Percentiles rank a stretch among this genome's conserved stretches.
Evolutionary conservation across 148 eudicot species (phyloP).

Genomic region (Drosera capensis): DNA sequence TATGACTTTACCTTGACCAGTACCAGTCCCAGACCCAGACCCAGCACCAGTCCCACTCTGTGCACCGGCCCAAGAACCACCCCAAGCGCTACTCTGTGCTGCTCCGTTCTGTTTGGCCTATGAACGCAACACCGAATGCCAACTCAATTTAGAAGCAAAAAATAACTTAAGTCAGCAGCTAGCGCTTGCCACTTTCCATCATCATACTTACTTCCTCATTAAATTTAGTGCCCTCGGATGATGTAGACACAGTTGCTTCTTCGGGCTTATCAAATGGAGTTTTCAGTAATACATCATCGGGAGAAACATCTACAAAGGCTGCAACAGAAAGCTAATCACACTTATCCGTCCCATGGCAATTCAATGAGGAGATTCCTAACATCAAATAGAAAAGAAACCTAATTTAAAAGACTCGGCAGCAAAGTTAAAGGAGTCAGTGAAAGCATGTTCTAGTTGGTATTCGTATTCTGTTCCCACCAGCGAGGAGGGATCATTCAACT

Average conservation of each 20-base stretch:
- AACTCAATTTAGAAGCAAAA: background rate
- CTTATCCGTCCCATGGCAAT: too few species aligned
- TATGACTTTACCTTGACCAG: conserved; percentile 10
- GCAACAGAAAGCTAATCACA: conserved; percentile 12
- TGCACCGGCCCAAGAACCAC: conserved; percentile 26
- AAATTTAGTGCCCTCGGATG: conserved; percentile 25
- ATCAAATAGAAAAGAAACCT: too few species aligned
- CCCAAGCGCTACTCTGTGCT: conserved; percentile 19
- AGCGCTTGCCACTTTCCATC: too few species aligned
- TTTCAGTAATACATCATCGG: conserved; percentile 57
- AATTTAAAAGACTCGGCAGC: too few species aligned
- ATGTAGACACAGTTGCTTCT: conserved; percentile 26
- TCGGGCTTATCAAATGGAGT: conserved; percentile 51
- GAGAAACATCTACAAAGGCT: conserved; percentile 94
- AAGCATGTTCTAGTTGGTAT: background rate
- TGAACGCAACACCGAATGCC: background rate
- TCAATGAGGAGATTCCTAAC: too few species aligned
- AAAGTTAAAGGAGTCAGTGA: too few species aligned
- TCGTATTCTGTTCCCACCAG: background rate
- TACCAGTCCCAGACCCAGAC: too few species aligned
- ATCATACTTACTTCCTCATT: conserved; percentile 36
- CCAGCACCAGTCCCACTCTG: conserved; percentile 9
- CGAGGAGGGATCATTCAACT: too few species aligned
- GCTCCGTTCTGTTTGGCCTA: conserved; percentile 72
- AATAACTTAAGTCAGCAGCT: conserved; percentile 5